Evolutionary conservation across 345 rosid species (phyloP), one percentile per base, ranked within the genome.

Genomic region (Eucalyptus albens): DNA sequence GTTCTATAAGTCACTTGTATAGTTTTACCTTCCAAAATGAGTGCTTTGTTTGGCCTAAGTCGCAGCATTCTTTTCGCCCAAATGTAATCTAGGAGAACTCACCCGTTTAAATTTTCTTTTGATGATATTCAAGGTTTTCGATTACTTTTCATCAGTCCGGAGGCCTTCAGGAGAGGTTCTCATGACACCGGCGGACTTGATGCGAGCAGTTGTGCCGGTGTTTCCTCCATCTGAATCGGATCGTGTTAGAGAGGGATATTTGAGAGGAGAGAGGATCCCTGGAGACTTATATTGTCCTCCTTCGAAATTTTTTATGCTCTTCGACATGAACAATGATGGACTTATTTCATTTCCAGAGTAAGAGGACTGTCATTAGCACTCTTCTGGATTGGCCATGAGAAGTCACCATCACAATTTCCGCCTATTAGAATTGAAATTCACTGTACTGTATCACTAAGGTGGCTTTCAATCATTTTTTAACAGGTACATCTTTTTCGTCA

Each of bases 141-240:
- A 94, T 91, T 96, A 95, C 88, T 96, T 96, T 59, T 96, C 98
- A 33, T 93, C 96, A 11, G 88, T 49, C 50, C 83, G 51, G 89
- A 88, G 91, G 8, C 91, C 92, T 4, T 90, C 91, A 47, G 97
- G 96, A 65, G 98, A 95, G 60, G 88, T 92, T 40, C 93, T 94
- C 49, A 95, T 96, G 98, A 94, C 88, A 22, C 94, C 98, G 0
- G 94, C 90, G 6, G 98, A 96, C 91, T 89, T 96, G 91, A 96
- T 95, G 97, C 90, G 97, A 44, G 98, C 98, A 47, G 88, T 94
- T n/a, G 95, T 96, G 40, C 98, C 95, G 14, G 98, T 96, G 12
- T 96, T 96, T 92, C 96, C 97, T 91, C 97, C 98, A 2, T 92
- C 96, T 1, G 95, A 94, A 89, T 96, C 97, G 6, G 86, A 90